Evolutionary conservation across 192 early-diverging fungal genomes (phyloP), one percentile per base, ranked within the genome.

Genomic region (Coemansia sp.): DNA sequence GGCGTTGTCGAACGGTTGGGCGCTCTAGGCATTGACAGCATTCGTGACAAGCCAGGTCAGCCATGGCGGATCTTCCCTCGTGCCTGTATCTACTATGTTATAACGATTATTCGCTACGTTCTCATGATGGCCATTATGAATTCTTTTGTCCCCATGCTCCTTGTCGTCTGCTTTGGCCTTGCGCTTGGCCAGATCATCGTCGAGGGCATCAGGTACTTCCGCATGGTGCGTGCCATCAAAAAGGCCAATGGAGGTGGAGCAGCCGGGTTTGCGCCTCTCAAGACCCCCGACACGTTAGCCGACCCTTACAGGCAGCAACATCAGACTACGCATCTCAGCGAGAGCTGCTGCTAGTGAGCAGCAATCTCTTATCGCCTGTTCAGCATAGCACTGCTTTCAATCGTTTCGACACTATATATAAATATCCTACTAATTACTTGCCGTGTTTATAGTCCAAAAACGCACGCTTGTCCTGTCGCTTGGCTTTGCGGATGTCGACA

Each of bases 401-500:
- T 46, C 20, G 5, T 9, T 9, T 20, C n/a, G 1, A 51, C 18
- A 54, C 5, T 15, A 57, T 31, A 8, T 29, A 31, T 54, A 54
- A 9, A 54, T 54, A 29, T 29, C 6, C 24, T 16, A 54, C 15
- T 27, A 31, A 5, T 47, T 67, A 42, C 27, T 63, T 82, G 40
- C 66, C 34, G 44, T 73, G 68, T 64, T 78, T 77, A 57, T 66
- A 82, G 18, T 77, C 68, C 5, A 78, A 41, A 27, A 82, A 75
- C 10, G 80, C 80, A 1, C 76, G 72, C 64, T 75, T 82, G 65
- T 82, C 80, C 11, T 49, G 41, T 0, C 80, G 71, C 70, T 86
- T 86, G 61, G 72, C 74, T 67, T 79, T 79, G 74, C 79, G 77
- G n/a, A 88, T 87, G 65, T 96, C 93, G 1, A 90, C 88, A 74